Evolutionary conservation across 2,329 filamentous ascomycete species (phyloP).

Genomic region (Fusarium coffeatum): DNA sequence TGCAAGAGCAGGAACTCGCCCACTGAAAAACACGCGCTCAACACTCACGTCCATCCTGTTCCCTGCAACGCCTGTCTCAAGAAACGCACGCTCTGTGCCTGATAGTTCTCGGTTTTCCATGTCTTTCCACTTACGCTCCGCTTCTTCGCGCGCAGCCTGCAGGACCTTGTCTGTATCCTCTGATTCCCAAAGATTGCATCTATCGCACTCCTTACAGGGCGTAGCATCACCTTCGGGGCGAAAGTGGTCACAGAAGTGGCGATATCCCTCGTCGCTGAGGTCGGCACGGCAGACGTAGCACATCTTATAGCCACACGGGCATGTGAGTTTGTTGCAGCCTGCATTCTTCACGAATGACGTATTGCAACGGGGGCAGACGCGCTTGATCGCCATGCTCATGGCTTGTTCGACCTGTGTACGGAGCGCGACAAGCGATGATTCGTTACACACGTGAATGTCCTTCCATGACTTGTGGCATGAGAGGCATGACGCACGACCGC

Average conservation of each 20-base stretch:
- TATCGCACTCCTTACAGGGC: conserved; percentile 81
- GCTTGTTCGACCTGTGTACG: conserved; percentile 92
- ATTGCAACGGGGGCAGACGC: conserved; percentile 91
- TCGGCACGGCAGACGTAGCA: conserved; percentile 94
- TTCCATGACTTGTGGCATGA: conserved; percentile 85
- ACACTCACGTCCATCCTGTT: conserved; percentile 45
- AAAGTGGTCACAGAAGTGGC: conserved; percentile 97
- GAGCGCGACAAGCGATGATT: conserved; percentile 82
- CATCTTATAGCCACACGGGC: conserved; percentile 96
- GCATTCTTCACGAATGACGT: conserved; percentile 92
- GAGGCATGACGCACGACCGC: conserved; percentile 79
- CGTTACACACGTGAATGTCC: conserved; percentile 91
- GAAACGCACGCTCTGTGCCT: conserved; percentile 65
- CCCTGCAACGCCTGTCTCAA: conserved; percentile 64
- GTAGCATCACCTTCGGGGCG: conserved; percentile 79
- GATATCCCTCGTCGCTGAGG: conserved; percentile 80
- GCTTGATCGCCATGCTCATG: conserved; percentile 93
- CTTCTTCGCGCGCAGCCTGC: conserved; percentile 74
- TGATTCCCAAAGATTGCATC: conserved; percentile 82
- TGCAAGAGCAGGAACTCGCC: conserved; percentile 53
- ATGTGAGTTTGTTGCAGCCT: conserved; percentile 97
- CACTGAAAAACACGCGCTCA: conserved; percentile 49
- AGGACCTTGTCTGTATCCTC: conserved; percentile 78
- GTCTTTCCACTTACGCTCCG: conserved; percentile 77
- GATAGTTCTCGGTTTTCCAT: conserved; percentile 70